These are phyloP conservation scores for Penicillium digitatum DNA, from an alignment of 2,329 filamentous ascomycete species.

Conservation along the genomic window DNA sequence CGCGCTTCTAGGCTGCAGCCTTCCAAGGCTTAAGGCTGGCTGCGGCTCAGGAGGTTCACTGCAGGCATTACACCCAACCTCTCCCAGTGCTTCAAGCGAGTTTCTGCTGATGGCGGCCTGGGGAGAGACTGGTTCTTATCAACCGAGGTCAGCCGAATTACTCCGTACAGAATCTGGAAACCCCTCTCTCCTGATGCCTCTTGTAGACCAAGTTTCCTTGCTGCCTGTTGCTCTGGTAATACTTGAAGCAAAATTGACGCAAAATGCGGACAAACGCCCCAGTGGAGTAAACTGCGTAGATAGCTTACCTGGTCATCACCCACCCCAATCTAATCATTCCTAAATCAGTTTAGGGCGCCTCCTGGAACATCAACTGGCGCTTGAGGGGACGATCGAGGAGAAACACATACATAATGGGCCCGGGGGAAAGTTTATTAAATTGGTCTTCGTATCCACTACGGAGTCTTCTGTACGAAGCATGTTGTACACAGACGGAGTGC, in stretches of 20 bases:
- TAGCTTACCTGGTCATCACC: background rate
- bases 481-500: background rate
- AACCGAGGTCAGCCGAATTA: background rate
- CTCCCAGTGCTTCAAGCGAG: background rate
- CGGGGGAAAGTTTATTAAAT: slow-evolving; percentile 10
- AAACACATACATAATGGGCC: background rate
- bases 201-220: background rate
- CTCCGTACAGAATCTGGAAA: background rate
- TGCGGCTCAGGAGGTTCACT: slow-evolving; percentile 12
- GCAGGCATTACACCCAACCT: background rate
- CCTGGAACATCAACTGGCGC: background rate
- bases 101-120: background rate
- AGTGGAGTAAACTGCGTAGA: background rate
- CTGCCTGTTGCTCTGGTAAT: slow-evolving; percentile 3
- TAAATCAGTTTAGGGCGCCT: background rate
- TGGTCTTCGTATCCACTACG: slow-evolving; percentile 4
- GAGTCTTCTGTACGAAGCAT: background rate
- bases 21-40: slow-evolving; percentile 39
- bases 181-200: background rate
- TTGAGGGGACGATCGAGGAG: slow-evolving; percentile 12
- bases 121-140: background rate
- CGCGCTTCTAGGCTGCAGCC: slow-evolving; percentile 26
- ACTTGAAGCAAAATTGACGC: slow-evolving; percentile 4
- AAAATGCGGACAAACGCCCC: slow-evolving; percentile 6
- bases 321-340: background rate